Evolutionary conservation across 75 land plant species (phyloP).

Genomic region (Azolla pinnata): DNA sequence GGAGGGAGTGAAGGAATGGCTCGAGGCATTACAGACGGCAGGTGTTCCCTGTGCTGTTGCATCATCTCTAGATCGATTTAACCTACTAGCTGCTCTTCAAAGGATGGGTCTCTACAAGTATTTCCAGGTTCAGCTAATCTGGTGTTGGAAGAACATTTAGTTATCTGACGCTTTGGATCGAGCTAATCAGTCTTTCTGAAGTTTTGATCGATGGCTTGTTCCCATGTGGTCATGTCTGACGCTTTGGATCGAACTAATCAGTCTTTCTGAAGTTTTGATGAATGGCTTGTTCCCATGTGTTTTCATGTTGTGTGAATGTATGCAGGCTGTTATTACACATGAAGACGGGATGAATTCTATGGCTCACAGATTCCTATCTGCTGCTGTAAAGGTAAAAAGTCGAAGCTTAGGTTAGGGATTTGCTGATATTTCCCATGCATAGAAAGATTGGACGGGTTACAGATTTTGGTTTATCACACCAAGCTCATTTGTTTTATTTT

Average conservation of each 20-base stretch:
- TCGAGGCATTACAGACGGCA: constrained; percentile 74
- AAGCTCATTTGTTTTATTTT: no score
- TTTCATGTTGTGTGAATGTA: no score
- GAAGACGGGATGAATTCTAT: constrained; percentile 99
- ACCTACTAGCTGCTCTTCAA: constrained; percentile 55
- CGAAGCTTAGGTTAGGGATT: background rate
- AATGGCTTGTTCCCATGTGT: no score
- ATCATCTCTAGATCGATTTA: constrained; percentile 64
- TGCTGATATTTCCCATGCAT: background rate
- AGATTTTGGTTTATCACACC: no score
- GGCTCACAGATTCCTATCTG: constrained; percentile 96
- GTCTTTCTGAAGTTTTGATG: no score
- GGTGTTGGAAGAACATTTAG: no score
- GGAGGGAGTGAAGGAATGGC: constrained; percentile 79
- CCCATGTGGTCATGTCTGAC: no score
- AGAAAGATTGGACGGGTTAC: no score
- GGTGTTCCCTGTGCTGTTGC: constrained; percentile 93
- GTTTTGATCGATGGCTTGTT: no score
- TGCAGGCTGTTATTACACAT: constrained; percentile 80
- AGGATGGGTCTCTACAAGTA: constrained; percentile 68
- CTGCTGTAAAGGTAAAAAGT: constrained; percentile 72
- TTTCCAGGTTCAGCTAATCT: no score
- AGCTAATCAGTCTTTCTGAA: background rate
- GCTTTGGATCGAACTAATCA: background rate
- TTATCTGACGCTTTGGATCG: no score